A percentile compares a stretch with the other conserved stretches of the same genome.
These are phyloP conservation scores for Tolypocladium endophyticum DNA, from an alignment of 2,329 filamentous ascomycete genomes.

Conservation along the genomic window DNA sequence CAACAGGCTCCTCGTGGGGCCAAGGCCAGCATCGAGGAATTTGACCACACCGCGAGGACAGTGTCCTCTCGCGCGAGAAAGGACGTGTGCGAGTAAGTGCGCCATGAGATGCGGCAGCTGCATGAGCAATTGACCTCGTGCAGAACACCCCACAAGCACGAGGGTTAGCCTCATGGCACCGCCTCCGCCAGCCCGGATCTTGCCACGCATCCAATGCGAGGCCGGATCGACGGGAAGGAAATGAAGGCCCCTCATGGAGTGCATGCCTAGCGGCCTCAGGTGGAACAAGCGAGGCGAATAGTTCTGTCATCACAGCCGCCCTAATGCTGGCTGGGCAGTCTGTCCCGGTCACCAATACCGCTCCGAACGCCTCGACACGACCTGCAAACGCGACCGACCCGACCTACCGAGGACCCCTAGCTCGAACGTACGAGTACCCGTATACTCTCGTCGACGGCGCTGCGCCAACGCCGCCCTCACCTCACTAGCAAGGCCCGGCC, in stretches of 20 bases:
- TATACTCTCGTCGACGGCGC: not conserved
- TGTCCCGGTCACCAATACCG: not conserved
- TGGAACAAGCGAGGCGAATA: not conserved
- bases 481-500: not conserved
- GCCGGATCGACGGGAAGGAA: slow-evolving; percentile 3
- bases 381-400: not conserved
- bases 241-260: slow-evolving; percentile 4
- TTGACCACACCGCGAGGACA: not conserved
- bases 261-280: slow-evolving; percentile 2
- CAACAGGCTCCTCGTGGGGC: not conserved
- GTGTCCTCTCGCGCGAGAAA: too few species aligned
- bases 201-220: slow-evolving; percentile 2
- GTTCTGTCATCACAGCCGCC: not conserved
- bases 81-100: too few species aligned
- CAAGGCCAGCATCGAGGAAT: not conserved
- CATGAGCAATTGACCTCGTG: not conserved
- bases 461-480: not conserved
- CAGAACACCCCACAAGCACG: not conserved
- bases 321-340: not conserved
- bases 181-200: not conserved
- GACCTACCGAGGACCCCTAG: not conserved
- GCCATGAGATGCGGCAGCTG: not conserved
- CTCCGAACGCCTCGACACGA: not conserved
- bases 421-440: too few species aligned
- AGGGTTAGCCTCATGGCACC: not conserved